Evolutionary conservation across 2,329 filamentous ascomycete species (phyloP).

Genomic region (Sarocladium strictum): DNA sequence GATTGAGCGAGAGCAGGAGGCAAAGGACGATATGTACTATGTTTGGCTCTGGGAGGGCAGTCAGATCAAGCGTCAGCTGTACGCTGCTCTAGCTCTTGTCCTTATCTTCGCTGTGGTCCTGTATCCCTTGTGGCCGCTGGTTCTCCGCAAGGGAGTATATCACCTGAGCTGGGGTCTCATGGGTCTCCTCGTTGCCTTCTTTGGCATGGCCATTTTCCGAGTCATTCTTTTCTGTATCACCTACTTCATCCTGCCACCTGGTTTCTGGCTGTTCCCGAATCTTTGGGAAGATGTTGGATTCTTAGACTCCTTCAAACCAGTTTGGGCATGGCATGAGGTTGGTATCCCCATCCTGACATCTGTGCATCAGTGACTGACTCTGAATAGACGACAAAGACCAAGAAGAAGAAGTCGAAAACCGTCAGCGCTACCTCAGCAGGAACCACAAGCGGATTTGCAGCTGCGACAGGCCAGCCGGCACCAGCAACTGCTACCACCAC

Average conservation of each 20-base stretch:
- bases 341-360: constrained; percentile 22
- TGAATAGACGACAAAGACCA: constrained; percentile 31
- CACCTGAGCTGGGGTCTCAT: constrained; percentile 94
- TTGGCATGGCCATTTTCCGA: constrained; percentile 94
- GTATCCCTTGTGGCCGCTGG: constrained; percentile 93
- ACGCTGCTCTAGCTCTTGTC: constrained; percentile 75
- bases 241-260: constrained; percentile 76
- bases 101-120: constrained; percentile 84
- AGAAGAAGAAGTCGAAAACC: constrained; percentile 48
- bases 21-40: constrained; percentile 82
- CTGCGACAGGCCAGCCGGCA: constrained; percentile 45
- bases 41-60: constrained; percentile 94
- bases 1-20: constrained; percentile 94
- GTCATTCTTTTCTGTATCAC: constrained; percentile 92
- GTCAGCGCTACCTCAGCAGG: constrained; percentile 22
- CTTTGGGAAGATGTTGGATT: constrained; percentile 98
- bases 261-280: constrained; percentile 97
- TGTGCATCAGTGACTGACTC: not conserved
- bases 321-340: constrained; percentile 99
- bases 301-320: constrained; percentile 90
- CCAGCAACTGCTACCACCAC: constrained; percentile 51
- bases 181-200: constrained; percentile 85
- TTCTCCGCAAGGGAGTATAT: constrained; percentile 90
- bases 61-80: constrained; percentile 89
- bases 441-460: constrained; percentile 40